Conservation (phyloP, 176 grass and related monocot species). For the Aegilops speltoides region DNA sequence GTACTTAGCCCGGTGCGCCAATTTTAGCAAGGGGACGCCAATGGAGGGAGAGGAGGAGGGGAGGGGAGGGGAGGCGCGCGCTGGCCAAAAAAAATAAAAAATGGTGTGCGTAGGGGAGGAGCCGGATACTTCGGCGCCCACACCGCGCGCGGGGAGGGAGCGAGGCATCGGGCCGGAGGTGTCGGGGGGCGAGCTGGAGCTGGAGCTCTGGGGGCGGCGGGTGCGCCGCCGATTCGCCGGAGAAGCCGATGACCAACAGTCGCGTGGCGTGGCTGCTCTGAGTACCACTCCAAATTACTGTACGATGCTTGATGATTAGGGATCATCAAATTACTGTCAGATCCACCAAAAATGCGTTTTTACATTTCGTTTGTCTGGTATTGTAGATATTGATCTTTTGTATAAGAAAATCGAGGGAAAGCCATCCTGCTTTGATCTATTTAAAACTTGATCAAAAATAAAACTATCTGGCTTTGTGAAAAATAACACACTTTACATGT, state of each 20-base stretch:
- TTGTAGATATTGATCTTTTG: too few species aligned
- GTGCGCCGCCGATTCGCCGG: not conserved
- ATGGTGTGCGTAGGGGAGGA: not conserved
- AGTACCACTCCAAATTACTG: too few species aligned
- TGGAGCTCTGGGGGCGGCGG: not conserved
- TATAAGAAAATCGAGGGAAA: too few species aligned
- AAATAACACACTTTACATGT: too few species aligned
- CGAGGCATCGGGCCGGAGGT: not conserved
- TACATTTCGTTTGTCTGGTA: too few species aligned
- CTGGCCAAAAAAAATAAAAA: not conserved
- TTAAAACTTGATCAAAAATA: too few species aligned
- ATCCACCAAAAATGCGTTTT: too few species aligned
- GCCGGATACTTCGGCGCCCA: conserved; percentile 10
- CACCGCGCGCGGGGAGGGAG: not conserved
- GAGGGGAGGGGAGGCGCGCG: not conserved
- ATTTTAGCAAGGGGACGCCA: conserved; percentile 25
- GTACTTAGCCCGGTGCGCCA: not conserved
- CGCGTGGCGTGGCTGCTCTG: too few species aligned
- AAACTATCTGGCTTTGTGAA: too few species aligned
- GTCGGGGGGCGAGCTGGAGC: not conserved
- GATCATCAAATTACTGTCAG: too few species aligned
- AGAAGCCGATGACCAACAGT: not conserved
- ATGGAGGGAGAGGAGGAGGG: not conserved
- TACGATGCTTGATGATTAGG: too few species aligned
- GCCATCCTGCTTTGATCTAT: too few species aligned